Evolutionary conservation across 2,329 filamentous ascomycete species (phyloP).

Genomic region (Hypomyces perniciosus): DNA sequence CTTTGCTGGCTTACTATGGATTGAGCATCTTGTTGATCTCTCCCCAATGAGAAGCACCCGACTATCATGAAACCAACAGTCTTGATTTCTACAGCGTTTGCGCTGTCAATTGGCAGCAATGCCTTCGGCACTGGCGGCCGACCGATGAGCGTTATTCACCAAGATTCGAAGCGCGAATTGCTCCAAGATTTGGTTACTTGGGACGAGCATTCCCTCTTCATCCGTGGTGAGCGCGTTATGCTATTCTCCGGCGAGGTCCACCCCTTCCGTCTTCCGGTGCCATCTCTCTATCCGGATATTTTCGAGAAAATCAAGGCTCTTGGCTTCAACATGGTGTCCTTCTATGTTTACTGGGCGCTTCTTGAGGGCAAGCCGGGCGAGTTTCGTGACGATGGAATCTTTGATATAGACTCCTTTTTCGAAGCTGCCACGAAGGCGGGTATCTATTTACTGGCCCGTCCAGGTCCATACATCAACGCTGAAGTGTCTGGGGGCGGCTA

Average conservation of each 20-base stretch:
- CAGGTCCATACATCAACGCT: constrained; percentile 73
- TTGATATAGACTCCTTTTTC: constrained; percentile 69
- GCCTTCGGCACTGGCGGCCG: constrained; percentile 15
- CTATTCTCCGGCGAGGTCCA: constrained; percentile 72
- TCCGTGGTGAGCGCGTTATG: constrained; percentile 63
- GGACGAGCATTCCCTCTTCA: constrained; percentile 65
- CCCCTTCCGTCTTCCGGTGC: constrained; percentile 50
- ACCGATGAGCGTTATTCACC: constrained; percentile 18
- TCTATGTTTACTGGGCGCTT: constrained; percentile 75
- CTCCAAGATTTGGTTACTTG: constrained; percentile 52
- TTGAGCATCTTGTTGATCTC: neutral
- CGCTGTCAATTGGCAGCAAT: constrained; percentile 9
- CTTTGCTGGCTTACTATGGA: too few relatives aligned
- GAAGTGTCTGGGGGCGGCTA: constrained; percentile 72
- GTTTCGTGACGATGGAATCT: constrained; percentile 65
- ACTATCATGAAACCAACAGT: constrained; percentile 20
- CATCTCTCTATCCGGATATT: constrained; percentile 56
- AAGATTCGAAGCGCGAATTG: constrained; percentile 19
- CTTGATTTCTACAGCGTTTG: constrained; percentile 12
- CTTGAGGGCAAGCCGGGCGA: constrained; percentile 66
- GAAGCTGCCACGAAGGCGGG: constrained; percentile 66
- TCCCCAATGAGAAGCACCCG: neutral
- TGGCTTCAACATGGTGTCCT: constrained; percentile 73
- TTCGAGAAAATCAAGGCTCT: constrained; percentile 79
- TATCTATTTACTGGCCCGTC: constrained; percentile 68